Evolutionary conservation across 164 flowering plant species (phyloP).

Genomic region (Stephania yunnanensis): DNA sequence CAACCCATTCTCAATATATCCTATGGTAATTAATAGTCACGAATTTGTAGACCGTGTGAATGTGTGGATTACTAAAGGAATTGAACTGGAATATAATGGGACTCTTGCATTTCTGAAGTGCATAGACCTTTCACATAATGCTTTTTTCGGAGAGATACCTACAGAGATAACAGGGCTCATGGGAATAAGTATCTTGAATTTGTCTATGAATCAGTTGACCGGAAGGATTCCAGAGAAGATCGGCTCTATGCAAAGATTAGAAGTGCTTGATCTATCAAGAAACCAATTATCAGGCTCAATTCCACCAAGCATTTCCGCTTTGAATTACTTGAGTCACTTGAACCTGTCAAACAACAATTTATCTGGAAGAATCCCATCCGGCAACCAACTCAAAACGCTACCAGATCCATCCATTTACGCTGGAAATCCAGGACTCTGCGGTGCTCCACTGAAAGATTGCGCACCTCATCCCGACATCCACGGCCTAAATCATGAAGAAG

Average conservation of each 20-base stretch:
- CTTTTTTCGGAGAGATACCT: slow-evolving; percentile 8
- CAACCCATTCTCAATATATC: neutral
- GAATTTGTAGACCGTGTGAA: neutral
- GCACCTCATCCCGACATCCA: neutral
- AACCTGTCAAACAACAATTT: slow-evolving; percentile 3
- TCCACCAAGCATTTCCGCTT: neutral
- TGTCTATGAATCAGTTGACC: slow-evolving; percentile 1
- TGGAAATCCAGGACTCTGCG: slow-evolving; percentile 14
- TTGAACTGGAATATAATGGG: slow-evolving; percentile 9
- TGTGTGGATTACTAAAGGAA: neutral
- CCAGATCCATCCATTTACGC: neutral
- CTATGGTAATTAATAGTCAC: too few relatives aligned
- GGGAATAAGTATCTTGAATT: neutral
- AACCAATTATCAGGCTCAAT: slow-evolving; percentile 3
- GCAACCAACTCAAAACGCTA: slow-evolving; percentile 6
- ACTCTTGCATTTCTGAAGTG: neutral
- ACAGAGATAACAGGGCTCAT: neutral
- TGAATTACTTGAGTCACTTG: neutral
- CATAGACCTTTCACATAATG: neutral
- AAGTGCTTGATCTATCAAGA: slow-evolving; percentile 4
- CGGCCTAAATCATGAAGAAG: neutral
- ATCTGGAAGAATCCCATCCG: slow-evolving; percentile 1
- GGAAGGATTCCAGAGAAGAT: slow-evolving; percentile 5
- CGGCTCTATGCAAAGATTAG: too few relatives aligned
- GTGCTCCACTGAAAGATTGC: slow-evolving; percentile 9